Conservation (phyloP, 208 protist genomes). For the Jaenimonas drosophilae region DNA sequence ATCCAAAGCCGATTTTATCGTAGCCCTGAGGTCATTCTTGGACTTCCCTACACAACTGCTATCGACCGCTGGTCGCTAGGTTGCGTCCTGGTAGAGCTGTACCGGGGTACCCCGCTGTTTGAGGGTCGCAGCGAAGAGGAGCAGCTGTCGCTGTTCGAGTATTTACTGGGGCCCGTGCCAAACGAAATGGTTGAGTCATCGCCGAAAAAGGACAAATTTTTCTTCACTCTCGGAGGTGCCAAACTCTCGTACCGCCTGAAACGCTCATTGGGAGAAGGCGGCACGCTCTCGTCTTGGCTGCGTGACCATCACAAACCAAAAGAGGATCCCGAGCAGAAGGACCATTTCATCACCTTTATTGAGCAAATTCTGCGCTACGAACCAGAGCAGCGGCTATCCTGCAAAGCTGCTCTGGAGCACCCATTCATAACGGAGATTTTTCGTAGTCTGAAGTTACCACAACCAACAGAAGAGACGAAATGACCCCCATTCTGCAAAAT, state of each 20-base stretch:
- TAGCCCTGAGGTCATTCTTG: slow-evolving; percentile 95
- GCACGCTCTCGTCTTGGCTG: not conserved
- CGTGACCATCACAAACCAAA: not conserved
- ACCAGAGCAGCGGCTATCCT: slow-evolving; percentile 61
- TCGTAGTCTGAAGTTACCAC: too few relatives aligned
- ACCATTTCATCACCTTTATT: slow-evolving; percentile 59
- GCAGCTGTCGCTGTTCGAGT: slow-evolving; percentile 92
- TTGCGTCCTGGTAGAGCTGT: slow-evolving; percentile 98
- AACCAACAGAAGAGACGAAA: too few relatives aligned
- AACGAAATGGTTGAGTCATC: slow-evolving; percentile 47
- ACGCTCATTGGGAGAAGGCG: not conserved
- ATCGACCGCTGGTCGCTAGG: slow-evolving; percentile 99
- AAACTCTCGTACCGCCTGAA: not conserved
- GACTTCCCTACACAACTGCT: slow-evolving; percentile 83
- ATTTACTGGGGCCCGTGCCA: slow-evolving; percentile 62
- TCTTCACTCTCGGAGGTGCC: slow-evolving; percentile 15
- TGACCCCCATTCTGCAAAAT: too few relatives aligned
- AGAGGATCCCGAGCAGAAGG: slow-evolving; percentile 9
- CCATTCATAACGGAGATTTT: slow-evolving; percentile 52
- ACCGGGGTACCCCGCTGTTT: slow-evolving; percentile 96
- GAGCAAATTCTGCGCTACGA: slow-evolving; percentile 34
- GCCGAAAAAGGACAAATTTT: slow-evolving; percentile 47
- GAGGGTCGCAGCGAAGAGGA: slow-evolving; percentile 90
- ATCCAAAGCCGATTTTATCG: slow-evolving; percentile 98
- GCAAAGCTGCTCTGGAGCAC: slow-evolving; percentile 59